Evolutionary conservation across 768 basidiomycete species (phyloP).

Genomic region (Russula emetica): DNA sequence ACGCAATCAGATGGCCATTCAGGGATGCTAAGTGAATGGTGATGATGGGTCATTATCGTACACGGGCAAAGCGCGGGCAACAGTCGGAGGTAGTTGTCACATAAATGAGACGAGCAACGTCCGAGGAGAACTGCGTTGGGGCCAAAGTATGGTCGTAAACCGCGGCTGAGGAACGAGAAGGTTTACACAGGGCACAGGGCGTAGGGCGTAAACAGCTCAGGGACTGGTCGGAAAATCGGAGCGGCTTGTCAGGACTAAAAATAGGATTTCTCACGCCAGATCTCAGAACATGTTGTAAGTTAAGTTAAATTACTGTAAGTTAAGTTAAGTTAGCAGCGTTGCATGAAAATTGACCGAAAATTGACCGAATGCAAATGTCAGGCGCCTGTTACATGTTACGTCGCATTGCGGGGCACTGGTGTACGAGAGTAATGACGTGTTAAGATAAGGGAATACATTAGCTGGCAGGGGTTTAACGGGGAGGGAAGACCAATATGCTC

Average conservation of each 20-base stretch:
- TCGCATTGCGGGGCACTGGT: neutral
- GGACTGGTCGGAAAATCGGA: slow-evolving; percentile 11
- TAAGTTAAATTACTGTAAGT: no score
- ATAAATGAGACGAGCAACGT: neutral
- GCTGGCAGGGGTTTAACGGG: neutral
- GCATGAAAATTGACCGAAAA: neutral
- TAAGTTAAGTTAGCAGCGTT: no score
- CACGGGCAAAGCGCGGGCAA: neutral
- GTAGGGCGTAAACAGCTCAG: slow-evolving; percentile 23
- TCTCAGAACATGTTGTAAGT: neutral
- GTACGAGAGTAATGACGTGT: neutral
- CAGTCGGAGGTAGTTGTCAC: neutral
- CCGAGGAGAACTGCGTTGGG: neutral
- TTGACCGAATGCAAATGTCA: neutral
- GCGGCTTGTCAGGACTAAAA: neutral
- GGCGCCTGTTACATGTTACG: neutral
- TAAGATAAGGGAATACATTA: neutral
- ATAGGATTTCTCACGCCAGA: neutral
- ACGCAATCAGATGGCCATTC: neutral
- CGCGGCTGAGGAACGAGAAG: neutral
- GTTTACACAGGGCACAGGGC: neutral
- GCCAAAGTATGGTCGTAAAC: neutral
- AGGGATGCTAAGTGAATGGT: neutral
- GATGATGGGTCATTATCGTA: neutral
- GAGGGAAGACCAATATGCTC: neutral